Evolutionary conservation across 23 red algal genomes (phyloP).

Genomic region (Agarophyton chilense): DNA sequence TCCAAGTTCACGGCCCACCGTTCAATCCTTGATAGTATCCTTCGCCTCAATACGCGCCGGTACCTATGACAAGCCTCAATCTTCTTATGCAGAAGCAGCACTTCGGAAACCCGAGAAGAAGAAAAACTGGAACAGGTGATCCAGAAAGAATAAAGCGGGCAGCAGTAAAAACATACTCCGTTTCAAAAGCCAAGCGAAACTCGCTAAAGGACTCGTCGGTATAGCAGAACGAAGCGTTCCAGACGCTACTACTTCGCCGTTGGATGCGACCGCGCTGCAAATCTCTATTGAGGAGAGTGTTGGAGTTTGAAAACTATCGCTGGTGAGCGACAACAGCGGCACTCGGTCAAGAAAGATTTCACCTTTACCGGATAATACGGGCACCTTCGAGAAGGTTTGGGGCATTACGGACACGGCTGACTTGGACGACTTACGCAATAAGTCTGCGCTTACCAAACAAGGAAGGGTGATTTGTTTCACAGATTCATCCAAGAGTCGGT

Average conservation of each 20-base stretch:
- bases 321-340: constrained; percentile 34
- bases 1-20: constrained; percentile 18
- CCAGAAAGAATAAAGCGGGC: too few species aligned
- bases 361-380: background rate
- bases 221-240: background rate
- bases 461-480: background rate
- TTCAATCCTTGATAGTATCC: constrained; percentile 15
- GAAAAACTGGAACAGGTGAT: too few species aligned
- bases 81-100: too few species aligned
- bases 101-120: too few species aligned
- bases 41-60: constrained; percentile 81
- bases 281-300: constrained; percentile 13
- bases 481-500: background rate
- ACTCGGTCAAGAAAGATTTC: background rate
- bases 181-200: background rate
- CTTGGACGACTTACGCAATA: background rate
- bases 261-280: constrained; percentile 9
- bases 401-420: background rate
- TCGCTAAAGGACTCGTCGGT: background rate
- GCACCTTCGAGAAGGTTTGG: background rate
- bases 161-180: background rate
- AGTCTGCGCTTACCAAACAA: background rate
- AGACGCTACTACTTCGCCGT: background rate
- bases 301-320: constrained; percentile 13
- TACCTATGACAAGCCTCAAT: too few species aligned